These are phyloP conservation scores for Fomitopsis betulina DNA, from an alignment of 1,284 basidiomycete genomes.

Conservation along the genomic window DNA sequence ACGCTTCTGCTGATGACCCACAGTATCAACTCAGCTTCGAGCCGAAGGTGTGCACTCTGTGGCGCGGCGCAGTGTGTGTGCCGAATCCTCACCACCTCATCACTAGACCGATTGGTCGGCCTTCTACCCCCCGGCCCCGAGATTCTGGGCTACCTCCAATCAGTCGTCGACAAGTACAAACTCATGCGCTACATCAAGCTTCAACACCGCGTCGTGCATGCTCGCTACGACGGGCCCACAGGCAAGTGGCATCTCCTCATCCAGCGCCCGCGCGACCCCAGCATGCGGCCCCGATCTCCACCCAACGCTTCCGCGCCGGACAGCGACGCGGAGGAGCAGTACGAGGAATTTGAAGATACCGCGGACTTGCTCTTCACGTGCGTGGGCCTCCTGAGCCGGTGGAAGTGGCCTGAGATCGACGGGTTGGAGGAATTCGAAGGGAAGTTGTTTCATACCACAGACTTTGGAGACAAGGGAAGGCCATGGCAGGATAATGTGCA, in stretches of 20 bases:
- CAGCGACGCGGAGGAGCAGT: constrained; percentile 15
- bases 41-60: constrained; percentile 35
- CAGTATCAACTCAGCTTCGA: constrained; percentile 59
- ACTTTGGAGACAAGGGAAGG: constrained; percentile 45
- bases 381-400: constrained; percentile 45
- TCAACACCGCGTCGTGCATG: constrained; percentile 45
- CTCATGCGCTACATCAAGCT: constrained; percentile 50
- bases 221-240: constrained; percentile 43
- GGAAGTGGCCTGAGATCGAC: constrained; percentile 56
- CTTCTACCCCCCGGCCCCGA: constrained; percentile 56
- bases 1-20: not conserved
- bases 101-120: constrained; percentile 50
- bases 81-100: not conserved
- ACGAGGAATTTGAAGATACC: constrained; percentile 44
- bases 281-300: not conserved
- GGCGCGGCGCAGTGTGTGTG: not conserved
- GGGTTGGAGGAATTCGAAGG: constrained; percentile 50
- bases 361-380: constrained; percentile 51
- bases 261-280: constrained; percentile 15
- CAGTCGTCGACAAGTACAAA: constrained; percentile 55
- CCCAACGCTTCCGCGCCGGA: not conserved
- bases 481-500: constrained; percentile 44
- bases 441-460: constrained; percentile 48
- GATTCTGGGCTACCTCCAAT: constrained; percentile 48
- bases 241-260: constrained; percentile 54